A percentile compares a stretch with the other conserved stretches of the same genome.
phyloP scores from a whole-genome alignment of 495 filamentous ascomycete genomes.

The Hypoxylon intermedium region DNA sequence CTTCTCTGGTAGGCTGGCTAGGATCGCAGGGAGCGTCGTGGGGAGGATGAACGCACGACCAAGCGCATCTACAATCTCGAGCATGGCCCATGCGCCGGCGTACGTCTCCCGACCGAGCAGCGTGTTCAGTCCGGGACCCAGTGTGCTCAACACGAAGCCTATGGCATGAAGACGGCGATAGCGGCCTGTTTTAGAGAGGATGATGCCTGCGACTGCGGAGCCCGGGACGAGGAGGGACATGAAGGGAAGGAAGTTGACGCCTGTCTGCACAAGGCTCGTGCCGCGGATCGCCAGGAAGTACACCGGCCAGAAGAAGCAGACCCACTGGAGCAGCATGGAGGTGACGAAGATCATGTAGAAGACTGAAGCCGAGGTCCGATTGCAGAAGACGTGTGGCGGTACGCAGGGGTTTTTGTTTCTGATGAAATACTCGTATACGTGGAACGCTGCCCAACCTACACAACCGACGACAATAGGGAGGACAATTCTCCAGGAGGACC shows the following conservation, averaged over 20 bases:
- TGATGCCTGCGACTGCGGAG: constrained; percentile 45
- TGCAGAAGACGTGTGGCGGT: constrained; percentile 45
- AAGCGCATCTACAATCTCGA: constrained; percentile 43
- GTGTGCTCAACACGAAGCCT: constrained; percentile 48
- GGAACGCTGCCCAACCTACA: constrained; percentile 36
- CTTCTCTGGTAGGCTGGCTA: constrained; percentile 48
- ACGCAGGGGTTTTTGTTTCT: constrained; percentile 46
- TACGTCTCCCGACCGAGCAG: constrained; percentile 36
- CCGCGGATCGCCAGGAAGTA: constrained; percentile 57
- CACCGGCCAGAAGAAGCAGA: constrained; percentile 56
- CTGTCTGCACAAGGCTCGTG: constrained; percentile 46
- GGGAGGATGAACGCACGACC: constrained; percentile 47
- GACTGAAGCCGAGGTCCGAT: constrained; percentile 44
- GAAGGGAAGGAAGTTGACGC: constrained; percentile 55
- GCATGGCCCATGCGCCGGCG: constrained; percentile 39
- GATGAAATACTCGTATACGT: constrained; percentile 40
- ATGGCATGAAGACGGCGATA: constrained; percentile 55
- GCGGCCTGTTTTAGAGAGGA: constrained; percentile 52
- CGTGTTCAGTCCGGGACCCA: constrained; percentile 53
- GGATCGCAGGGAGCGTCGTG: constrained; percentile 40
- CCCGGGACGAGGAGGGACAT: constrained; percentile 49
- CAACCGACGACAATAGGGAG: constrained; percentile 27
- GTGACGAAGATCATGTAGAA: constrained; percentile 20
- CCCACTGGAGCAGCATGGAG: constrained; percentile 41
- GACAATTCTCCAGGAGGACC: constrained; percentile 37